A percentile compares a stretch with the other conserved stretches of the same genome.
Conservation (phyloP, 1,139 yeast species). For the Suhomyces taliae region DNA sequence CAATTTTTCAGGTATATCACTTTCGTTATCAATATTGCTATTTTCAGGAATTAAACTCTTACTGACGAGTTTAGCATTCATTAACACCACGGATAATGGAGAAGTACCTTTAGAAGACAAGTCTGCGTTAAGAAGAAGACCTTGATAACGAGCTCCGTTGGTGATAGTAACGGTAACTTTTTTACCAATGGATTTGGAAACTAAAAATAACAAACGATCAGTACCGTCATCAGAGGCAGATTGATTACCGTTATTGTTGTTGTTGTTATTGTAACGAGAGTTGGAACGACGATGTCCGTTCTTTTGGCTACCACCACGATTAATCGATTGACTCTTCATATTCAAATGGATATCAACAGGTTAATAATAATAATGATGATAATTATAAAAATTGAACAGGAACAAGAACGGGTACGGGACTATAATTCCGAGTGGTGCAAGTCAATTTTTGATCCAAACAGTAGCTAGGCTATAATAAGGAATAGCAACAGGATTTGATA, state of each 20-base stretch:
- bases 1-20: conserved; percentile 43
- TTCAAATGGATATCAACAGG: no score
- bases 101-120: conserved; percentile 21
- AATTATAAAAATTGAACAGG: no score
- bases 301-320: conserved; percentile 18
- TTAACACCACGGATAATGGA: conserved; percentile 53
- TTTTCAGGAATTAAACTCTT: conserved; percentile 37
- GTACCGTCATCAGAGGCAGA: conserved; percentile 21
- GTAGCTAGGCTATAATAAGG: no score
- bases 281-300: conserved; percentile 31
- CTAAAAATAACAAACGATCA: conserved; percentile 37
- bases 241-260: conserved; percentile 19
- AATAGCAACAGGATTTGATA: no score
- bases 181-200: conserved; percentile 58
- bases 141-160: conserved; percentile 61
- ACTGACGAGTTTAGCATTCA: conserved; percentile 38
- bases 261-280: conserved; percentile 22
- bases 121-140: conserved; percentile 49
- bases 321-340: conserved; percentile 29
- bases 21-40: conserved; percentile 27
- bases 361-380: no score
- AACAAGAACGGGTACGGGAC: background rate
- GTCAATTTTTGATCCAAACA: no score
- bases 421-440: background rate
- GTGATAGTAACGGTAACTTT: conserved; percentile 57